Conservation (phyloP, 495 filamentous ascomycete genomes). For the Xylaria acuta region DNA sequence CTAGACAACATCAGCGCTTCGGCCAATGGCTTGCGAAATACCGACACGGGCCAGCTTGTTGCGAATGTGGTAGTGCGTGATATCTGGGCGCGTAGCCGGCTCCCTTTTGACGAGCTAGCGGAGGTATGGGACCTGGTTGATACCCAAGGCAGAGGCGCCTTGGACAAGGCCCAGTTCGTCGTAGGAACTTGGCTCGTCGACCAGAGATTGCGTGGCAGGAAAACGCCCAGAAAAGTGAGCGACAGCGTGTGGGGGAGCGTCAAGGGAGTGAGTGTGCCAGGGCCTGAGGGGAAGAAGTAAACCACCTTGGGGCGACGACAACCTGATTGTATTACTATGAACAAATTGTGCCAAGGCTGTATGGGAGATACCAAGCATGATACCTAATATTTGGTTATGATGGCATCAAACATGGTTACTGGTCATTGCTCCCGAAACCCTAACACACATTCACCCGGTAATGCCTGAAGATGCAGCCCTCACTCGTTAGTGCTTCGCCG, state of each 20-base stretch:
- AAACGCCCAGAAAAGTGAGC: constrained; percentile 77
- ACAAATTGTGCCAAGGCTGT: not conserved
- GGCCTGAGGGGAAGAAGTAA: constrained; percentile 33
- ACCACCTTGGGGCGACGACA: not conserved
- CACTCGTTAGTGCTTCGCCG: not conserved
- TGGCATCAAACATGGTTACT: not conserved
- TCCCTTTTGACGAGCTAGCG: constrained; percentile 71
- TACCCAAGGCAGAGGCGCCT: constrained; percentile 58
- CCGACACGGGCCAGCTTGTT: constrained; percentile 59
- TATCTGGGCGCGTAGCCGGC: constrained; percentile 80
- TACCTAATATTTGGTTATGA: constrained; percentile 16
- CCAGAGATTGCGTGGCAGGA: constrained; percentile 84
- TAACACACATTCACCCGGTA: not conserved
- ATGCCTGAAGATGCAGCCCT: not conserved
- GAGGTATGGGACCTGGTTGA: constrained; percentile 91
- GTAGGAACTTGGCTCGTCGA: constrained; percentile 97
- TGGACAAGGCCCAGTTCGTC: constrained; percentile 85
- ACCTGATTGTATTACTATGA: not conserved
- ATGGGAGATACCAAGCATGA: not conserved
- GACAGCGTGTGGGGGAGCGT: constrained; percentile 91
- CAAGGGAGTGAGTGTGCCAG: constrained; percentile 57
- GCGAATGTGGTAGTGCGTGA: constrained; percentile 83
- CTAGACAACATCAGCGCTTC: constrained; percentile 31
- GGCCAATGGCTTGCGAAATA: not conserved
- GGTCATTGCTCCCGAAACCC: not conserved